These are phyloP conservation scores for Gentiana macrophylla DNA, from an alignment of 257 asterid genomes.

Conservation along the genomic window DNA sequence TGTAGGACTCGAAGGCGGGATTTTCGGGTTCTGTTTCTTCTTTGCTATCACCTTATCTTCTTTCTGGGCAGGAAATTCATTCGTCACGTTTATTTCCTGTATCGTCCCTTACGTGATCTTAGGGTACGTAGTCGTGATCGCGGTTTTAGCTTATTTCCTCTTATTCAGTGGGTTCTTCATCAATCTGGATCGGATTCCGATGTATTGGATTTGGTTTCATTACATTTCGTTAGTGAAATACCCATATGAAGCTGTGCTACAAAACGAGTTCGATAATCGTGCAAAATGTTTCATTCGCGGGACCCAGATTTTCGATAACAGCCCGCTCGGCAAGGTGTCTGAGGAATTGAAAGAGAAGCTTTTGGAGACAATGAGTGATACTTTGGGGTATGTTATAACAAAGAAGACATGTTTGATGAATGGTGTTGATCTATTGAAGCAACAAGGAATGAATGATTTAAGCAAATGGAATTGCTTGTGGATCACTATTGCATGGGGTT, in stretches of 20 bases:
- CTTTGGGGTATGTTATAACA: constrained; percentile 47
- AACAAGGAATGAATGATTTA: constrained; percentile 68
- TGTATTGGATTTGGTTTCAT: constrained; percentile 88
- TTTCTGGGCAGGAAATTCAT: constrained; percentile 79
- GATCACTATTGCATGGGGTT: constrained; percentile 75
- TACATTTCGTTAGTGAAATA: constrained; percentile 63
- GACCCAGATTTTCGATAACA: constrained; percentile 53
- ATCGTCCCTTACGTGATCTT: constrained; percentile 78
- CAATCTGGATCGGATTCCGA: constrained; percentile 57
- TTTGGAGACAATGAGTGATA: constrained; percentile 41
- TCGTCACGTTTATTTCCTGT: constrained; percentile 66
- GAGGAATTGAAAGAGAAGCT: constrained; percentile 35
- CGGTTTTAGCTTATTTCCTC: constrained; percentile 56
- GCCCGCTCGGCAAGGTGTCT: constrained; percentile 45
- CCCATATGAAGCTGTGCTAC: constrained; percentile 70
- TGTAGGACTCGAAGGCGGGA: constrained; percentile 52
- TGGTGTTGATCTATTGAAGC: constrained; percentile 58
- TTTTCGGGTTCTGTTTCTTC: constrained; percentile 46
- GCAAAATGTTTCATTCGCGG: constrained; percentile 57
- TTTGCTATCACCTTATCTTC: constrained; percentile 46
- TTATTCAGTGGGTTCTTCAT: constrained; percentile 82
- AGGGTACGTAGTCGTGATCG: constrained; percentile 68
- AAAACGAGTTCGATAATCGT: constrained; percentile 54
- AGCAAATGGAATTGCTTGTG: constrained; percentile 51
- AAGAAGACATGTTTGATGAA: constrained; percentile 60